phyloP scores from a whole-genome alignment of 2,329 filamentous ascomycete genomes.

The Trichoderma afroharzianum region DNA sequence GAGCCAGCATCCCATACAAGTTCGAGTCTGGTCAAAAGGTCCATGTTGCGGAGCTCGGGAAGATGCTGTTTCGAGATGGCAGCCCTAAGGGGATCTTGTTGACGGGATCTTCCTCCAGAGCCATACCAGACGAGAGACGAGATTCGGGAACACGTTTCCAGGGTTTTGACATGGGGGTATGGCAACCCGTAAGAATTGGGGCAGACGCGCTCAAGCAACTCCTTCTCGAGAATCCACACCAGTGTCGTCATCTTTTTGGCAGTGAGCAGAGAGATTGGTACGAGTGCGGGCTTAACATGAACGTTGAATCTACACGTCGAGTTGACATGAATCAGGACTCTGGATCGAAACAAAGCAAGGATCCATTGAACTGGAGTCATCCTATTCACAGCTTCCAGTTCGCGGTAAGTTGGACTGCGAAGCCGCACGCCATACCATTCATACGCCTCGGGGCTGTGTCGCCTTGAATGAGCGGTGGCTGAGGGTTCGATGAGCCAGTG shows the following conservation, averaged over 20 bases:
- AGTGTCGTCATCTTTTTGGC: constrained; percentile 20
- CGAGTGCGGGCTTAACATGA: background rate
- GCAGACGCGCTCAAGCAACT: constrained; percentile 8
- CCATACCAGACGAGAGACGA: background rate
- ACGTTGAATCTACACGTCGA: constrained; percentile 25
- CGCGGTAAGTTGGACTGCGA: constrained; percentile 20
- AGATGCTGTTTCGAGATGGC: constrained; percentile 13
- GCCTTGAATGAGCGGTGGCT: constrained; percentile 6
- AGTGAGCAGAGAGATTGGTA: background rate
- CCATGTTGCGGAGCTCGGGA: constrained; percentile 7
- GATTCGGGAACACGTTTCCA: constrained; percentile 5
- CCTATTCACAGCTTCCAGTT: background rate
- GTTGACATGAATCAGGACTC: constrained; percentile 25
- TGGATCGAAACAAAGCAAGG: constrained; percentile 17
- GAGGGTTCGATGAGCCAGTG: constrained; percentile 19
- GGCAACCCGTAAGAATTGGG: background rate
- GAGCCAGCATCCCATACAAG: constrained; percentile 7
- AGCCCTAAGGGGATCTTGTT: background rate
- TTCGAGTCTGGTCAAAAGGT: background rate
- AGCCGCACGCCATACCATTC: constrained; percentile 28
- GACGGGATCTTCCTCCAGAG: background rate
- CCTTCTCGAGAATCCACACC: constrained; percentile 19
- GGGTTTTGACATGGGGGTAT: background rate
- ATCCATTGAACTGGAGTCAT: background rate
- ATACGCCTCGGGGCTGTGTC: constrained; percentile 1